A percentile compares a stretch with the other conserved stretches of the same genome.
Evolutionary conservation across 345 rosid species (phyloP).

Genomic region (Ailanthus altissimus): DNA sequence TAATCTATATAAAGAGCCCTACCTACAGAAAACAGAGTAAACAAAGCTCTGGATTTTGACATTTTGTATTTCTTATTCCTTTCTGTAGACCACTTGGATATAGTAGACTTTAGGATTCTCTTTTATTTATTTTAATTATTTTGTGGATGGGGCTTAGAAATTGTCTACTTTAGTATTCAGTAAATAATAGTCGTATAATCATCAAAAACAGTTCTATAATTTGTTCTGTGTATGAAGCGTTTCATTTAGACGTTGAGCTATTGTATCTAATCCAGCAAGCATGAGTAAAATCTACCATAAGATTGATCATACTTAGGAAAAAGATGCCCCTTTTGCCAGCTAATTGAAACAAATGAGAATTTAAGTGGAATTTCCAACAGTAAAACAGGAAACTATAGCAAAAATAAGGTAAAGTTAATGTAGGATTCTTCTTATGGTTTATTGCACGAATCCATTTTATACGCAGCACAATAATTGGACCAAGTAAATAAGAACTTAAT

Average conservation of each 20-base stretch:
- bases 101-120: not conserved
- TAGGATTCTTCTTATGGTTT: not conserved
- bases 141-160: too few relatives aligned
- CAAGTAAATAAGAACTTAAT: not conserved
- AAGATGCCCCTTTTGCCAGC: not conserved
- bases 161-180: too few relatives aligned
- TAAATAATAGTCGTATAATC: not conserved
- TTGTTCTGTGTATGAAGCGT: not conserved
- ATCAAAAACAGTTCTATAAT: not conserved
- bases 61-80: not conserved
- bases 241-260: not conserved
- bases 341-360: not conserved
- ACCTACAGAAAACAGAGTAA: not conserved
- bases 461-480: not conserved
- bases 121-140: too few relatives aligned
- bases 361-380: not conserved
- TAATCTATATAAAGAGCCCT: not conserved
- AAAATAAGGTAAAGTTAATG: not conserved
- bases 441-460: not conserved
- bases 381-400: not conserved
- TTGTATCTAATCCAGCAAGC: not conserved
- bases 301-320: not conserved
- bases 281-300: not conserved
- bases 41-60: not conserved
- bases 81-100: not conserved